Base-by-base conservation (phyloP, 345 rosid species). In the Excoecaria cochinchinensis region DNA sequence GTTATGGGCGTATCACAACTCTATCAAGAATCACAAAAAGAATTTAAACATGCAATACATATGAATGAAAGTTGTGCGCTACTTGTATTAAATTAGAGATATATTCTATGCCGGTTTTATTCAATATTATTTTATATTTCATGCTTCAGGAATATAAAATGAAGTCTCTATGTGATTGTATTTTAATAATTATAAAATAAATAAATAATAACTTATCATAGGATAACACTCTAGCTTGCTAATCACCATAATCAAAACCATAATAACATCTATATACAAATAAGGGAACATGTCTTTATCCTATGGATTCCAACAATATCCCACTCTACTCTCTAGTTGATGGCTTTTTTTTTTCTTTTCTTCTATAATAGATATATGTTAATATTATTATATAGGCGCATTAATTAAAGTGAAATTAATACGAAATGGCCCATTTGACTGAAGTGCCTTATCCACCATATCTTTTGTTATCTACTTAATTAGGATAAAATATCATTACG, bases 291-390 rank as follows among this genome's bases (percentile, higher is more conserved):
- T 62, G 39, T 71, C 44, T 25, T 53, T 77, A 83, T 72, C 84
- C 78, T 39, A 65, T 8, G 59, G 81, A 83, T 82, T 80, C 83
- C 84, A 80, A 76, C 84, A 67, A 53, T 77, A 72, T 78, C 77
- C 58, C 73, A 57, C 75, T 21, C 50, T 57, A 67, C 52, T 55
- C 22, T 36, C 19, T 64, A 47, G 57, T 14, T 5, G 53, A 15
- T 22, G 22, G 11, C 19, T 40, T 1, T 3, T 16, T 44, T 31
- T 57, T 9, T 4, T 4, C 36, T 6, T 17, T 64, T 4, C 36
- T 6, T 17, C 39, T 15, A 15, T 1, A 24, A 21, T 25, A 14
- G 25, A 36, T 47, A 7, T 17, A 53, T 1, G 16, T 53, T 3
- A 1, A 14, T 55, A 17, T 14, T 17, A 3, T 17, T 58, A 71